Percentiles rank a stretch among this genome's conserved stretches.
Evolutionary conservation across 108 stramenopile species (phyloP).

Genomic region (Asterionellopsis glacialis): DNA sequence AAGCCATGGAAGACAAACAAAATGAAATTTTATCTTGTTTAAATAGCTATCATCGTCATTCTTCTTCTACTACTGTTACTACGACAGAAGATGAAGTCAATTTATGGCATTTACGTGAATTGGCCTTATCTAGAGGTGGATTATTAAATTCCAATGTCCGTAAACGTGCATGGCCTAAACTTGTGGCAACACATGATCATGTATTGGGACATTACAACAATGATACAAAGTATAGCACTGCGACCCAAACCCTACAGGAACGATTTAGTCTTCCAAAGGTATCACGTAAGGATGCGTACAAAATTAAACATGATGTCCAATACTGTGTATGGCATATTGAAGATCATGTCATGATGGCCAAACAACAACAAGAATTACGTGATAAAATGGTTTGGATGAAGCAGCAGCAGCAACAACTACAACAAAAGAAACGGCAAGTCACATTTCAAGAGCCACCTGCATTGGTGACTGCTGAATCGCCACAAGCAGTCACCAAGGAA

Average conservation of each 20-base stretch:
- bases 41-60: too few species aligned
- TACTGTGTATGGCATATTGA: slow-evolving; percentile 9
- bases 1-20: slow-evolving; percentile 14
- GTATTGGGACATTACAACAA: slow-evolving; percentile 2
- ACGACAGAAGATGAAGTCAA: slow-evolving; percentile 19
- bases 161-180: slow-evolving; percentile 25
- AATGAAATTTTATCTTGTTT: slow-evolving; percentile 23
- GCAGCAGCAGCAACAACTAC: too few species aligned
- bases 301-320: slow-evolving; percentile 2
- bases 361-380: neutral
- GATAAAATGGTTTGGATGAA: too few species aligned
- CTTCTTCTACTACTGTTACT: too few species aligned
- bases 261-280: too few species aligned
- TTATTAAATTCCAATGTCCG: slow-evolving; percentile 15
- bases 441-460: too few species aligned
- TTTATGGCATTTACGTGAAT: slow-evolving; percentile 39
- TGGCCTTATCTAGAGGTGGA: slow-evolving; percentile 42
- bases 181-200: slow-evolving; percentile 15
- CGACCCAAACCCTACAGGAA: too few species aligned
- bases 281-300: neutral
- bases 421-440: too few species aligned
- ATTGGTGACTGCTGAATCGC: too few species aligned
- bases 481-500: too few species aligned
- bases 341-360: slow-evolving; percentile 2
- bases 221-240: neutral